Conservation (phyloP, 2,329 filamentous ascomycete genomes). For the Talaromyces amestolkiae region DNA sequence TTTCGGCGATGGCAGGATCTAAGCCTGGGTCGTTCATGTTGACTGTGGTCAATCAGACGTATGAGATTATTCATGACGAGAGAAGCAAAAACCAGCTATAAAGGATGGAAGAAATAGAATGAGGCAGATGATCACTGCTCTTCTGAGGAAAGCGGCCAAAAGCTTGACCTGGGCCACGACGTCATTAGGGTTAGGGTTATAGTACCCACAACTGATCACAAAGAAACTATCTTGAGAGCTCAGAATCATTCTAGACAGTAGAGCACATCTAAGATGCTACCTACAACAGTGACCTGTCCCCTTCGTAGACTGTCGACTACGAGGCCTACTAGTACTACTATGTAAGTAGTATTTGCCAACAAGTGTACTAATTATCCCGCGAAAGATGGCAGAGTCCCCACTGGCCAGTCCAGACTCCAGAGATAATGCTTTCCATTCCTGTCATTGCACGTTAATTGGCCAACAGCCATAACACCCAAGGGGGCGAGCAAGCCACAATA, state of each 20-base stretch:
- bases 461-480: not conserved
- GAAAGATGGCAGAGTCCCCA: not conserved
- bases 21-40: conserved; percentile 55
- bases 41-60: not conserved
- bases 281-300: too few relatives aligned
- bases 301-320: too few relatives aligned
- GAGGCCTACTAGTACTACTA: too few relatives aligned
- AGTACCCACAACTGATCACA: too few relatives aligned
- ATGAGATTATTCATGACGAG: not conserved
- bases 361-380: too few relatives aligned
- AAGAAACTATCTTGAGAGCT: too few relatives aligned
- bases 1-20: conserved; percentile 49
- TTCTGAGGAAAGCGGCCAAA: not conserved
- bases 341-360: too few relatives aligned
- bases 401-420: not conserved
- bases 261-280: too few relatives aligned
- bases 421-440: not conserved
- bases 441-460: not conserved
- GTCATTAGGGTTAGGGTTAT: conserved; percentile 5
- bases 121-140: not conserved
- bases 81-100: not conserved
- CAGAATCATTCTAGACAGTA: too few relatives aligned
- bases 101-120: not conserved
- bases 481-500: conserved; percentile 8
- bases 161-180: not conserved